Evolutionary conservation across 2,329 filamentous ascomycete species (phyloP).

Genomic region (Ophiostoma sp.): DNA sequence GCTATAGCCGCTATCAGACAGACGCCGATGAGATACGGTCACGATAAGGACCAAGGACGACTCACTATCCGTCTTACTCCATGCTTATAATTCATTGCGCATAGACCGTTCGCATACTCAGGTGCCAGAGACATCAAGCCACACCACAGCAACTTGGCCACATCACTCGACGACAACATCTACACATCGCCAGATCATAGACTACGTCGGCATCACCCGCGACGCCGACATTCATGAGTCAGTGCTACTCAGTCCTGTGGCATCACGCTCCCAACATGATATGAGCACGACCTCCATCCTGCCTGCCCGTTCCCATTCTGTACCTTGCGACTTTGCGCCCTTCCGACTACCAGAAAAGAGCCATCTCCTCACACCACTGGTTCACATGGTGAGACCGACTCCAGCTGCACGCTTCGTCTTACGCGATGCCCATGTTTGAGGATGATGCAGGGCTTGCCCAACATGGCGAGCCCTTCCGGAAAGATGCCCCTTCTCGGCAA

Average conservation of each 20-base stretch:
- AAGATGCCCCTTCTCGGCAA: slow-evolving; percentile 21
- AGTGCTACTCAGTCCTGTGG: not conserved
- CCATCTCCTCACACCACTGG: not conserved
- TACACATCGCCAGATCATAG: not conserved
- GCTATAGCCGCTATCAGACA: not conserved
- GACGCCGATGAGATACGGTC: not conserved
- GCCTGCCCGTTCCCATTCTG: not conserved
- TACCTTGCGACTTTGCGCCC: not conserved
- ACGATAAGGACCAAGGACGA: not conserved
- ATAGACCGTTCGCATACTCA: not conserved
- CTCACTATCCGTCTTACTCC: too few relatives aligned
- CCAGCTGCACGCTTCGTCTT: too few relatives aligned
- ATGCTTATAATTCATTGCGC: not conserved
- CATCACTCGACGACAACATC: not conserved
- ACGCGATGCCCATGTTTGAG: slow-evolving; percentile 55
- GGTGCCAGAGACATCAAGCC: not conserved
- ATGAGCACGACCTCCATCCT: not conserved
- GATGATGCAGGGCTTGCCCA: slow-evolving; percentile 42
- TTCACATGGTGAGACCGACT: not conserved
- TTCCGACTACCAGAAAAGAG: too few relatives aligned
- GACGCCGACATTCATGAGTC: not conserved
- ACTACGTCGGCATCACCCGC: not conserved
- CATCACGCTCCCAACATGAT: slow-evolving; percentile 3
- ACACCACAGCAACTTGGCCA: not conserved
- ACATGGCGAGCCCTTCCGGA: slow-evolving; percentile 16